phyloP scores from a whole-genome alignment of 495 filamentous ascomycete species.

The Tuber borchii region DNA sequence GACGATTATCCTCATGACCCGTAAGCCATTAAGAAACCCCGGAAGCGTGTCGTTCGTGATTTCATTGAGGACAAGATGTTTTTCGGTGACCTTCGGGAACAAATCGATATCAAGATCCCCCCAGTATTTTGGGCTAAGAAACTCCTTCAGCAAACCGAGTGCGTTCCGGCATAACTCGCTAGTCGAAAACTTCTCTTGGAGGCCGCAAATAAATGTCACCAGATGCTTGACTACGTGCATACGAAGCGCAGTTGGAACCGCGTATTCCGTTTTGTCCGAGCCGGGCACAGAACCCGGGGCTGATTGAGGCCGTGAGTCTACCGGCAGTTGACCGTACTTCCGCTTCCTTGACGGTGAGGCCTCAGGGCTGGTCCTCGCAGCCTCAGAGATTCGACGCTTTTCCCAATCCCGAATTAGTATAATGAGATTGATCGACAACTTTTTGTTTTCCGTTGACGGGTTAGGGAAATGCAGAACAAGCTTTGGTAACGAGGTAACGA shows the following conservation, averaged over 20 bases:
- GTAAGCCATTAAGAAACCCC: slow-evolving; percentile 69
- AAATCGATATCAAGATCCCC: slow-evolving; percentile 84
- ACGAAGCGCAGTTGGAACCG: slow-evolving; percentile 58
- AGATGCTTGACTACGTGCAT: slow-evolving; percentile 83
- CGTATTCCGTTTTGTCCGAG: slow-evolving; percentile 57
- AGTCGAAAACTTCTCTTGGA: slow-evolving; percentile 72
- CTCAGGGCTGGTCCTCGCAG: slow-evolving; percentile 31
- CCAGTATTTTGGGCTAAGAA: slow-evolving; percentile 86
- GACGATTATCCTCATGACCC: slow-evolving; percentile 80
- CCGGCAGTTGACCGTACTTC: slow-evolving; percentile 57
- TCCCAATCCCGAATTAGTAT: slow-evolving; percentile 90
- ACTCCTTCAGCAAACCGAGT: slow-evolving; percentile 70
- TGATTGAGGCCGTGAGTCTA: slow-evolving; percentile 43
- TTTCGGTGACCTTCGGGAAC: slow-evolving; percentile 81
- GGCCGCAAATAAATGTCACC: slow-evolving; percentile 82
- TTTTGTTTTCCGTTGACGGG: slow-evolving; percentile 86
- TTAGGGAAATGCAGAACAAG: slow-evolving; percentile 71
- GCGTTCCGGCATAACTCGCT: slow-evolving; percentile 81
- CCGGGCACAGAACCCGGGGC: slow-evolving; percentile 49
- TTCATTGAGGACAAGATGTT: slow-evolving; percentile 34
- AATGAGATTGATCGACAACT: slow-evolving; percentile 82
- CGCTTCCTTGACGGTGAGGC: slow-evolving; percentile 52
- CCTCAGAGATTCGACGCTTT: slow-evolving; percentile 56
- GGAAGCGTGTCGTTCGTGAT: slow-evolving; percentile 33
- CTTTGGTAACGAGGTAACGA: slow-evolving; percentile 81